phyloP scores from a whole-genome alignment of 140 eudicot species.

The Cichorium intybus region DNA sequence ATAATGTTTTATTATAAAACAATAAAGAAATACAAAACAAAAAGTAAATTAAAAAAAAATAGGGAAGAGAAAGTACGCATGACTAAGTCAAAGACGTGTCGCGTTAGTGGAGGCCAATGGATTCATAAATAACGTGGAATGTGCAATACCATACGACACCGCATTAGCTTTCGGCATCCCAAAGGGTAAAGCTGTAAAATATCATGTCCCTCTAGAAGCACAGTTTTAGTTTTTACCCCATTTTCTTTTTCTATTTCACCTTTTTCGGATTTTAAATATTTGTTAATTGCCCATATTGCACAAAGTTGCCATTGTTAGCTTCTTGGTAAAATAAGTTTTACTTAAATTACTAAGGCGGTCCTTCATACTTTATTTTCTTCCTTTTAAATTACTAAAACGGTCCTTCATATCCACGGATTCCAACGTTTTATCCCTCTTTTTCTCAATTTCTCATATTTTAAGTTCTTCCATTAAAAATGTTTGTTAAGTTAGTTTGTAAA shows the following conservation, averaged over 20 bases:
- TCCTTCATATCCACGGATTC: not conserved
- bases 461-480: not conserved
- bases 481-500: no score
- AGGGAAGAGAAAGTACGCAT: not conserved
- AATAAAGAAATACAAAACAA: not conserved
- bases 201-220: not conserved
- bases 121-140: not conserved
- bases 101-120: not conserved
- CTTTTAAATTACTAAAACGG: not conserved
- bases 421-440: not conserved
- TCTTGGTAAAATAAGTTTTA: not conserved
- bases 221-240: not conserved
- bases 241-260: not conserved
- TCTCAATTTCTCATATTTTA: not conserved
- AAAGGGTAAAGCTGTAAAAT: not conserved
- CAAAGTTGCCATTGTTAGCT: no score
- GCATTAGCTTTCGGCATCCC: not conserved
- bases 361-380: no score
- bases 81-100: not conserved
- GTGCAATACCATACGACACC: not conserved
- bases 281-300: no score
- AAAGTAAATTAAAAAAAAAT: not conserved
- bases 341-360: not conserved
- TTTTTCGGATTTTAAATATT: not conserved
- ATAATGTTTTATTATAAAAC: not conserved